Base-by-base conservation (phyloP, 148 eudicot species). In the Chenopodium quinoa region DNA sequence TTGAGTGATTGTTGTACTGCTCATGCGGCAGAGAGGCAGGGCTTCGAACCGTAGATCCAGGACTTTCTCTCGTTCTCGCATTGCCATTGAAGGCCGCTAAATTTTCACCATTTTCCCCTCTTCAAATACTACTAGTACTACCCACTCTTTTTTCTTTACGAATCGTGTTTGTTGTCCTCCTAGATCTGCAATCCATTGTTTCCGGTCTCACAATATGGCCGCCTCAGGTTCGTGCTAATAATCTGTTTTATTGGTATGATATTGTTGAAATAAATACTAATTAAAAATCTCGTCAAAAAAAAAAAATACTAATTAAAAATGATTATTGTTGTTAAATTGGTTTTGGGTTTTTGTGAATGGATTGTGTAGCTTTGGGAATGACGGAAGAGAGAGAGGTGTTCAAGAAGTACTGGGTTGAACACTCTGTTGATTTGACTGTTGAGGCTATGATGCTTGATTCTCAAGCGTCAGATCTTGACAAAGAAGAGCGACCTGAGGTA, bases 391-490 rank as follows among this genome's bases (percentile, higher is more conserved):
- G 98, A 37, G 92, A 92, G 79, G 79, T 87, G 65, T 92, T 90
- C 77, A 97, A 94, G 98, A 91, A 87, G 72, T 97, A 97, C 82
- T 97, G 99, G 99, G 79, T 81, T 10, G 99, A 94, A 86, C 99
- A 97, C 81, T 88, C 99, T 37, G 91, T 48, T n/a, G 93, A 94
- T 29, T 91, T 94, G 66, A 92, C 98, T 2, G 86, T 97, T 25
- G 99, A 97, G 85, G 91, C 98, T 9, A 97, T 94, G 98, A 97
- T 97, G 99, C 99, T 97, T 71, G 99, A 97, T 81, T 97, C 99
- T 50, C 90, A 91, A 79, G 99, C 99, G 4, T 84, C 88, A 14
- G 99, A 97, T 88, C 98, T 97, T 58, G 99, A 97, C 88, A 97
- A 92, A 85, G 95, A 92, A 84, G 99, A 97, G 82, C 91, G 98